Evolutionary conservation across 2,329 filamentous ascomycete species (phyloP).

Genomic region (Fonsecaea nubica): DNA sequence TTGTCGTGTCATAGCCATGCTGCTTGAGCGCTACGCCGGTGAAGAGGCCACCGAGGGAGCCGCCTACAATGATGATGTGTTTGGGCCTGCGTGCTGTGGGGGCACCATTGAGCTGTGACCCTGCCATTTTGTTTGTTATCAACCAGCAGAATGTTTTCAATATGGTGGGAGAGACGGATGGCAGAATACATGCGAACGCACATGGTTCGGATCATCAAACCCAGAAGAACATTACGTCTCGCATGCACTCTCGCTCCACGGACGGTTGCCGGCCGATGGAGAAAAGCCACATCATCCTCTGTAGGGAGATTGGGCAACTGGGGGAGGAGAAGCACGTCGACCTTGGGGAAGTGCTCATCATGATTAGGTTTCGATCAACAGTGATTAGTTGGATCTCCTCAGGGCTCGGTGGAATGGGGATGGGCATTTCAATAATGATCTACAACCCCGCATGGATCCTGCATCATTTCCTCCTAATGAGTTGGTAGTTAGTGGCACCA

Average conservation of each 20-base stretch:
- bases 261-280: not conserved
- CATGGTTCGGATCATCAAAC: not conserved
- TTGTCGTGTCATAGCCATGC: slow-evolving; percentile 37
- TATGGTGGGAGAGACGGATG: not conserved
- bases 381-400: not conserved
- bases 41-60: slow-evolving; percentile 40
- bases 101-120: slow-evolving; percentile 5
- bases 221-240: not conserved
- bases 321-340: not conserved
- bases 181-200: not conserved
- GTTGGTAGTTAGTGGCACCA: too few relatives aligned
- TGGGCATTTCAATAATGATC: not conserved
- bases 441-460: not conserved
- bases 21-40: slow-evolving; percentile 39
- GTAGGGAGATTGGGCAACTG: not conserved
- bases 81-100: slow-evolving; percentile 9
- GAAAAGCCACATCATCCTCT: not conserved
- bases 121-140: not conserved
- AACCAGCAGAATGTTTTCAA: not conserved
- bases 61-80: slow-evolving; percentile 38
- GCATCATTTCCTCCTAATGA: not conserved
- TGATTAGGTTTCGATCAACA: not conserved
- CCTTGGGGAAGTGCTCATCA: not conserved
- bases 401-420: not conserved
- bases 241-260: not conserved